Evolutionary conservation across 805 yeast genomes (phyloP).

Genomic region (Metschnikowia anglica): DNA sequence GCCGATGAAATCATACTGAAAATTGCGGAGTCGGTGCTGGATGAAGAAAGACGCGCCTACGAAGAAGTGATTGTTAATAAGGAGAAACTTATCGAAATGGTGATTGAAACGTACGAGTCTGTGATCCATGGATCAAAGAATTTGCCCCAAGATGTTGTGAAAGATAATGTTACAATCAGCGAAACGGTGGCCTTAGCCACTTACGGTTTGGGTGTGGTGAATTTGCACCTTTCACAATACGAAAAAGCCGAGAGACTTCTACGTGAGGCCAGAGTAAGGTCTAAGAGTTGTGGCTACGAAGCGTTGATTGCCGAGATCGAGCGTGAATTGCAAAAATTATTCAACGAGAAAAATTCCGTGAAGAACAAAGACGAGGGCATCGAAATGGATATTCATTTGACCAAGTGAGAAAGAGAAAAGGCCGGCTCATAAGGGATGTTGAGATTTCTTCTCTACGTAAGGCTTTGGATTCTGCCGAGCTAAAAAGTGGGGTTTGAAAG

Average conservation of each 20-base stretch:
- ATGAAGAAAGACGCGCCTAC: conserved; percentile 31
- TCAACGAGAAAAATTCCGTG: conserved; percentile 31
- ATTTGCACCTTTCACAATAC: conserved; percentile 56
- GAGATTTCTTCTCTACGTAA: no score
- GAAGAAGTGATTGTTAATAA: conserved; percentile 20
- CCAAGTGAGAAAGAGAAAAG: not conserved
- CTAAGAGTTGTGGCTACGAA: conserved; percentile 61
- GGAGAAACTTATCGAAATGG: conserved; percentile 29
- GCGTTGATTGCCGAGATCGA: conserved; percentile 66
- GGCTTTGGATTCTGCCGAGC: not conserved
- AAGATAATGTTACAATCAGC: conserved; percentile 35
- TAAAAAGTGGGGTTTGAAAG: not conserved
- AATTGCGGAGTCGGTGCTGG: conserved; percentile 16
- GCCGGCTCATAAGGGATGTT: no score
- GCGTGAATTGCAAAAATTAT: conserved; percentile 58
- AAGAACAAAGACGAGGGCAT: conserved; percentile 17
- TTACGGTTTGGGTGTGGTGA: conserved; percentile 81
- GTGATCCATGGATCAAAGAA: conserved; percentile 35
- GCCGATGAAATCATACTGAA: conserved; percentile 15
- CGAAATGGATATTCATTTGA: conserved; percentile 27
- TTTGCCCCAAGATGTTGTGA: conserved; percentile 27
- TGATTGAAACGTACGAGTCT: conserved; percentile 36
- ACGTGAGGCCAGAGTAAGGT: conserved; percentile 68
- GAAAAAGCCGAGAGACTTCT: conserved; percentile 59
- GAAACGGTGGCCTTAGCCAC: conserved; percentile 78